A percentile compares a stretch with the other conserved stretches of the same genome.
Evolutionary conservation across 2,329 filamentous ascomycete species (phyloP).

Genomic region (Zasmidium cellare): DNA sequence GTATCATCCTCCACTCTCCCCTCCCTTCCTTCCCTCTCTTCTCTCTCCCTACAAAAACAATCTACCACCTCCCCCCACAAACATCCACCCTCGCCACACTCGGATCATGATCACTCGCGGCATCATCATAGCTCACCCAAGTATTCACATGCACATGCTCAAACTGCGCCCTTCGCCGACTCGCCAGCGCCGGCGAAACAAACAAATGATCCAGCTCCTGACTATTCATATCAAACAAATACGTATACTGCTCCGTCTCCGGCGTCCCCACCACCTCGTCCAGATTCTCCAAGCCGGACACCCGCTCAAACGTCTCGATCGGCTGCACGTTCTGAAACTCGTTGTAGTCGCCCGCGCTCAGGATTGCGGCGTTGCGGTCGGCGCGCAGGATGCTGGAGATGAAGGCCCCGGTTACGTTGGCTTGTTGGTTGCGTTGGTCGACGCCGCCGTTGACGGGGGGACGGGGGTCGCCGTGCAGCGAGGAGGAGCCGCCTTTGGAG

Average conservation of each 20-base stretch:
- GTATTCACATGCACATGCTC: conserved; percentile 73
- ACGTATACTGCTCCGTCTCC: conserved; percentile 65
- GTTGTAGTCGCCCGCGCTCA: conserved; percentile 70
- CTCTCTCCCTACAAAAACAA: neutral
- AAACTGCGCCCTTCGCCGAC: conserved; percentile 44
- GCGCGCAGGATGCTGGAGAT: conserved; percentile 57
- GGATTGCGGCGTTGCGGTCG: conserved; percentile 58
- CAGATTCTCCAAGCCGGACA: conserved; percentile 61
- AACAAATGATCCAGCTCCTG: conserved; percentile 72
- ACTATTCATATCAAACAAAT: conserved; percentile 68
- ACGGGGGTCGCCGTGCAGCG: conserved; percentile 64
- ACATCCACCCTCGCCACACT: conserved; percentile 64
- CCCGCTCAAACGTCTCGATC: conserved; percentile 53
- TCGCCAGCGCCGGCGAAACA: conserved; percentile 56
- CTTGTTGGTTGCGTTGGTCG: conserved; percentile 57
- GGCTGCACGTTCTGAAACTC: conserved; percentile 67
- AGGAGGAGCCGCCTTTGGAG: conserved; percentile 66
- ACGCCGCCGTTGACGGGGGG: conserved; percentile 68
- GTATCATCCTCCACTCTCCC: no score
- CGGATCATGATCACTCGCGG: conserved; percentile 69
- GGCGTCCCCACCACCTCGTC: conserved; percentile 59
- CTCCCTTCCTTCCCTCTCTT: neutral
- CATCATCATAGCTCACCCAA: conserved; percentile 59
- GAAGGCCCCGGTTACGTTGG: conserved; percentile 60
- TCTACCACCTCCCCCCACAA: conserved; percentile 40